A percentile compares a stretch with the other conserved stretches of the same genome.
phyloP scores from a whole-genome alignment of 139 green algal genomes.

The Chlamydomonas applanata region DNA sequence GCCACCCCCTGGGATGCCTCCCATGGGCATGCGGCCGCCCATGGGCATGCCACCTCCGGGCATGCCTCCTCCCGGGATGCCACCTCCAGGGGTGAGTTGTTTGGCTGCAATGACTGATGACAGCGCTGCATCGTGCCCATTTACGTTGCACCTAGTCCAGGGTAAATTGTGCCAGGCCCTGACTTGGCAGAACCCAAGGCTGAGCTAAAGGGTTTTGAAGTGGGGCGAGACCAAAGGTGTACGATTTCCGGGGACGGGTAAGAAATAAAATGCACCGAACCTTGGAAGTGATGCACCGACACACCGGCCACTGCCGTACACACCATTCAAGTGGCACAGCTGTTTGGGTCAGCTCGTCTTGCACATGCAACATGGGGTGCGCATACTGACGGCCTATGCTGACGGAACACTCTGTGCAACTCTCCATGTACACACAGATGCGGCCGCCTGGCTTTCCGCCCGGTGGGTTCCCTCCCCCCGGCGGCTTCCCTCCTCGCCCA shows the following conservation, averaged over 20 bases:
- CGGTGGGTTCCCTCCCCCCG: constrained; percentile 18
- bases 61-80: constrained; percentile 28
- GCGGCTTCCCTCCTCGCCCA: constrained; percentile 20
- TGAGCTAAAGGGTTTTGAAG: background rate
- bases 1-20: background rate
- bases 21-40: constrained; percentile 31
- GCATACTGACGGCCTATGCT: no score
- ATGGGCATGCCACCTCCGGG: constrained; percentile 40
- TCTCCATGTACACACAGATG: constrained; percentile 1
- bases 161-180: no score
- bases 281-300: background rate
- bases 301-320: background rate
- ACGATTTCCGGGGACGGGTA: no score
- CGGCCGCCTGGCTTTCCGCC: constrained; percentile 7
- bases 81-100: constrained; percentile 5
- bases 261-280: background rate
- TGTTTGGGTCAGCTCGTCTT: no score
- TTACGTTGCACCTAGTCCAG: no score
- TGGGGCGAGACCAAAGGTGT: no score
- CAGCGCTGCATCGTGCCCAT: no score
- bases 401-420: background rate
- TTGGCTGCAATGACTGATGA: no score
- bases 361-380: no score
- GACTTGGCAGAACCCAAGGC: no score
- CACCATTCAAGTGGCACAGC: no score